Conservation (phyloP, 257 asterid species). For the Plectranthus barbatus region DNA sequence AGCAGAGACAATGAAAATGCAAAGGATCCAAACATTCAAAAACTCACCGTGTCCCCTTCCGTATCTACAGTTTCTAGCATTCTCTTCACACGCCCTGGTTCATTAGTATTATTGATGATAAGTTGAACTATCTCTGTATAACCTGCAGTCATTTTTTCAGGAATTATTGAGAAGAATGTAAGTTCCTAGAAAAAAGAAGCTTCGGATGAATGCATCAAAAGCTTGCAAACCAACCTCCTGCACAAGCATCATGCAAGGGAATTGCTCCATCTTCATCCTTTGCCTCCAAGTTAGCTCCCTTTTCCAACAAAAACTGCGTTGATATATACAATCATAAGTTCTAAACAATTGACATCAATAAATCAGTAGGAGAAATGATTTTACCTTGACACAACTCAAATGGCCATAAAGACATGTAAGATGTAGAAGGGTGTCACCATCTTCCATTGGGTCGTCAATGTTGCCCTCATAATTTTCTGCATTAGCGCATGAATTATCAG, state of each 20-base stretch:
- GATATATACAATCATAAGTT: not conserved
- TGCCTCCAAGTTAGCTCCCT: constrained; percentile 60
- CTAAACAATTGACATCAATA: not conserved
- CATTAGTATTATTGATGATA: constrained; percentile 37
- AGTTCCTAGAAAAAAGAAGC: not conserved
- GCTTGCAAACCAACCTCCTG: constrained; percentile 47
- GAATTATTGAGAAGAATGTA: not conserved
- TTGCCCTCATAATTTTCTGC: constrained; percentile 54
- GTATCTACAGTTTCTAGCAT: constrained; percentile 64
- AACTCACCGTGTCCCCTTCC: constrained; percentile 79
- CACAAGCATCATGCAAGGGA: constrained; percentile 90
- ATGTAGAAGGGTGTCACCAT: constrained; percentile 93
- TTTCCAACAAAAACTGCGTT: constrained; percentile 60
- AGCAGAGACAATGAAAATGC: not conserved
- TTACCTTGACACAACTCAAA: constrained; percentile 65
- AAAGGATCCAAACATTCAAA: not conserved
- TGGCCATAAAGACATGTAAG: constrained; percentile 87
- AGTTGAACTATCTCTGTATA: constrained; percentile 54
- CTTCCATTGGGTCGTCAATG: constrained; percentile 75
- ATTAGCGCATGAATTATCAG: constrained; percentile 7
- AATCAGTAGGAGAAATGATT: not conserved
- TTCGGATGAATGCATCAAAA: not conserved
- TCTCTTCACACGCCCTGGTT: constrained; percentile 37
- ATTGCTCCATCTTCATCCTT: constrained; percentile 78
- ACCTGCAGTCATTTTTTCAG: constrained; percentile 35